These are phyloP conservation scores for Rubia tinctorum DNA, from an alignment of 305 asterid genomes.

Conservation along the genomic window DNA sequence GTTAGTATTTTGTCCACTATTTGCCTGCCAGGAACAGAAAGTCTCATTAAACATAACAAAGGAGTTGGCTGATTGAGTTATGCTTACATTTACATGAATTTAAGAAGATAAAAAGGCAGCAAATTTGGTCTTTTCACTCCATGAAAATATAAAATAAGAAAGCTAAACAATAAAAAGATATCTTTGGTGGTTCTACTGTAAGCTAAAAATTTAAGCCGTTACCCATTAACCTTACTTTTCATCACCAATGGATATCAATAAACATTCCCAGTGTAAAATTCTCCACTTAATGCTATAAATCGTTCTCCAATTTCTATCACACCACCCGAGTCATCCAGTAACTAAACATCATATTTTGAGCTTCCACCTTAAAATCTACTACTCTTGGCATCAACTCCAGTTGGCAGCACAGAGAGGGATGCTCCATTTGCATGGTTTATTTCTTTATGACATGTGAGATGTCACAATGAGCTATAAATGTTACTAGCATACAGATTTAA, in stretches of 20 bases:
- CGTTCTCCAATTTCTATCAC: neutral
- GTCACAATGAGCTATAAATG: neutral
- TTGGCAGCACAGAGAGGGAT: neutral
- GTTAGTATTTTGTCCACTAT: slow-evolving; percentile 79
- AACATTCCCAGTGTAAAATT: neutral
- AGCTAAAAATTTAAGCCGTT: neutral
- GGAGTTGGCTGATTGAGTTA: neutral
- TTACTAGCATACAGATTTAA: neutral
- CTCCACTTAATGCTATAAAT: neutral
- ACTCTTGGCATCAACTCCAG: neutral
- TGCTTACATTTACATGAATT: neutral
- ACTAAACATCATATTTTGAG: neutral
- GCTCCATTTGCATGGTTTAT: neutral
- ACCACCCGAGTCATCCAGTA: neutral
- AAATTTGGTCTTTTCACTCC: neutral
- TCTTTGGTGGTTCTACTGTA: neutral
- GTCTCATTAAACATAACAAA: neutral
- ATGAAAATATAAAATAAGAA: neutral
- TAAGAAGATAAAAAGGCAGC: neutral
- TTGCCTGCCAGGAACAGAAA: slow-evolving; percentile 68
- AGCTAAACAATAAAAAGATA: neutral
- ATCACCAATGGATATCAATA: neutral
- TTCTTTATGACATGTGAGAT: neutral
- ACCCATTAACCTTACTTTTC: neutral
- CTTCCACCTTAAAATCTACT: neutral